Base-by-base conservation (phyloP, 176 grass and related monocot genomes). In the Musa acuminata region DNA sequence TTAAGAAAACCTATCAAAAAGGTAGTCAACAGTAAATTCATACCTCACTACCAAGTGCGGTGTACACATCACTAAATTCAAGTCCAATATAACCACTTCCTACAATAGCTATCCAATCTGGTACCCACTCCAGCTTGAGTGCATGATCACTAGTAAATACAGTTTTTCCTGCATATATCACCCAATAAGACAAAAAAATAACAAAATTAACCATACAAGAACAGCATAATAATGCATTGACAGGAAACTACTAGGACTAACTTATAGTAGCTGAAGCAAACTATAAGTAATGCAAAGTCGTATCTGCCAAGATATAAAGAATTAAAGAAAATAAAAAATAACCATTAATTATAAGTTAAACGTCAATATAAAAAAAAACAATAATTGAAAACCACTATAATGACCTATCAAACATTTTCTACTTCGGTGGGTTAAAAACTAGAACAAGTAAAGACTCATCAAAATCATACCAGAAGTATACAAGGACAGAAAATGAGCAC, bases 41-140 rank as follows among this genome's bases (percentile, higher is more conserved):
- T 97, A 93, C 94, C 90, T 98, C 94, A 55, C 90, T 93, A 80
- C 90, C 94, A 78, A 98, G 82, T 62, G 94, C 82, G 57, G 90
- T 93, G 80, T 98, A 98, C 58, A 93, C 94, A 89, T 93, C 90
- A 80, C 94, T 93, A 83, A 98, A 98, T 80, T 98, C 94, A 80
- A 98, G 94, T 66, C 87, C 90, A 89, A 98, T 93, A 79, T 98
- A 98, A 76, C 94, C 94, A 80, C 90, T 98, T 87, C 94, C 94
- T 79, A 98, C 84, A 77, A 98, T 98, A 80, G 90, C 94, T 81
- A 98, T 90, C 90, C 88, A 98, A 20, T 93, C 94, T n/a, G 90
- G 90, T 55, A 98, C 86, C 78, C 87, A 98, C 80, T 91, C 90
- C 53, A 98, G 84, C 85, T 97, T 98, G 63, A 93, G 69, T 22